Base-by-base conservation (phyloP, 306 rosid genomes). In the Inga laurina region DNA sequence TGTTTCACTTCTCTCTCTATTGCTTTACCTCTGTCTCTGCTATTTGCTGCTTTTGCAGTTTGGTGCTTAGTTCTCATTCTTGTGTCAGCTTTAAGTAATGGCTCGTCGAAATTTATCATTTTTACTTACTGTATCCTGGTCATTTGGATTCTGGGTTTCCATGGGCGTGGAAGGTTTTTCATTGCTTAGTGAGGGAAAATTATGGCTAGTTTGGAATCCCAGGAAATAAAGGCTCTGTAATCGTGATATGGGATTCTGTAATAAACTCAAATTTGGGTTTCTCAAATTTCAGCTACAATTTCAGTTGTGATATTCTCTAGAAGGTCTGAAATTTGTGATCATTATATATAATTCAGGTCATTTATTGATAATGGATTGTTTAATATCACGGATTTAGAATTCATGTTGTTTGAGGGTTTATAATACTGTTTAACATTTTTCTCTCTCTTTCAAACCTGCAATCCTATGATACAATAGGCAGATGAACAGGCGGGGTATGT, bases 121-220 rank as follows among this genome's bases (percentile, higher is more conserved):
- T 78, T 80, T 30, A 14, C 9, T 62, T 62, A 18, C 39, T 43
- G 21, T 13, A 46, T 49, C 37, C 10, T 35, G 49, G 52, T 45
- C 16, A 13, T 65, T 56, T 82, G 45, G 66, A n/a, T 76, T 84
- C 79, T 72, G 81, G 70, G 78, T 62, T 71, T 78, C 74, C 85
- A 15, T 51, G 45, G 18, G n/a, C 46, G n/a, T 79, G 48, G 70
- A 22, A n/a, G 16, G 34, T 41, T 77, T 78, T 44, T 57, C 27
- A 67, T 61, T 61, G 57, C 56, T 75, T 65, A 19, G 57, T 30
- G 24, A 35, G 66, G 56, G 64, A 66, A 70, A 41, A 52, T 81
- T 39, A 44, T 59, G 71, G 46, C n/a, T 45, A 73, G 81, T 76
- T 73, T 54, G 70, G 81, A 62, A 67, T 49, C 12, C 15, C 54